Evolutionary conservation across 2,329 filamentous ascomycete genomes (phyloP), one percentile per base, ranked within the genome.

Genomic region (Calonectria naviculata): DNA sequence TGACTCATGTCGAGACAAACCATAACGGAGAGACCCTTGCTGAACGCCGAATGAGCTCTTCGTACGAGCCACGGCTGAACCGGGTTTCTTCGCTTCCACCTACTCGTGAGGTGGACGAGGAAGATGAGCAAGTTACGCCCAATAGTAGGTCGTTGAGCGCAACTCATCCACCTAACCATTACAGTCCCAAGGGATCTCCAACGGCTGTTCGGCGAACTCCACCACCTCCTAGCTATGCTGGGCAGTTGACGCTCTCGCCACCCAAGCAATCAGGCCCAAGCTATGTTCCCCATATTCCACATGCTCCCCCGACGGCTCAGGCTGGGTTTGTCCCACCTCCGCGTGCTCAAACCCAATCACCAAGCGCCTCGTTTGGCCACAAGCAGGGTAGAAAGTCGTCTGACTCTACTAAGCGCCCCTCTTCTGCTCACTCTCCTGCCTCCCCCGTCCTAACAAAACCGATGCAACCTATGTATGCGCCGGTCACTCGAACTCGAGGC

Each of bases 291-390:
- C 83, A 86, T 75, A 77, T 83, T 5, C 87, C 88, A 4, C 83
- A 85, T 60, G 73, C 80, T 58, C 60, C 68, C 76, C 80, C 70
- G 68, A 76, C 75, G 29, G 77, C 74, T 56, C 83, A 77, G 65
- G 79, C 65, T 77, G 84, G 84, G n/a, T 88, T 91, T 73, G 84
- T 83, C 5, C 89, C 89, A 17, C 91, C 91, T 5, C 85, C 86
- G 64, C 85, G 91, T 67, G 89, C 90, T 5, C 89, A 91, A 70
- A 93, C 91, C 0, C 90, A 92, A 76, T 92, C 91, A 2, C 91
- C 91, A 5, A 86, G 86, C 10, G 83, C 87, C 1, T 80, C 85
- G 7, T 84, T 86, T 64, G 84, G 84, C 9, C 81, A 82, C 34
- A 81, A 81, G 4, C 76, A 80, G 29, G 74, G 70, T 9, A 74